A percentile compares a stretch with the other conserved stretches of the same genome.
Conservation (phyloP, 495 filamentous ascomycete genomes). For the Poronia punctata region DNA sequence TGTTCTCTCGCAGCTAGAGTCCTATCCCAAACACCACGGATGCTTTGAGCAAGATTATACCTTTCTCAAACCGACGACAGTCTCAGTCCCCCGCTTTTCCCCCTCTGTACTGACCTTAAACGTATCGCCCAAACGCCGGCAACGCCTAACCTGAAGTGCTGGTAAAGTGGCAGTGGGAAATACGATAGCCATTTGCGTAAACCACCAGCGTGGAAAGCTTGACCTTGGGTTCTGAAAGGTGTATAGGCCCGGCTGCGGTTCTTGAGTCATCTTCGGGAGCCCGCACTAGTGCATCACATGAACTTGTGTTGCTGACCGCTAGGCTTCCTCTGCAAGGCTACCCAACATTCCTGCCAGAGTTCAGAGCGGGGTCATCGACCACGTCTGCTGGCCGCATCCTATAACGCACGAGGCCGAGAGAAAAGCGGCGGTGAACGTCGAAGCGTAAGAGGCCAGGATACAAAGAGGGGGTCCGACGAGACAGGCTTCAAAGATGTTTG, state of each 20-base stretch:
- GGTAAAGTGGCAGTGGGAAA: too few relatives aligned
- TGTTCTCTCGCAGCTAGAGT: not conserved
- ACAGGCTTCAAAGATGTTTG: conserved; percentile 21
- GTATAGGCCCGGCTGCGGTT: conserved; percentile 19
- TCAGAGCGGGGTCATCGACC: conserved; percentile 19
- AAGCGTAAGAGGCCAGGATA: conserved; percentile 6
- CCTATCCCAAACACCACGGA: not conserved
- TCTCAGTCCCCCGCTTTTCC: not conserved
- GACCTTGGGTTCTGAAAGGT: conserved; percentile 8
- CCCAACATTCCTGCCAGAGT: conserved; percentile 18
- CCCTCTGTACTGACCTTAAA: too few relatives aligned
- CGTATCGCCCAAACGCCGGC: too few relatives aligned
- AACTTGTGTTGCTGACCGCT: conserved; percentile 25
- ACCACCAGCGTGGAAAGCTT: too few relatives aligned
- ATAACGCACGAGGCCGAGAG: conserved; percentile 14
- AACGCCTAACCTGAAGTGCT: too few relatives aligned
- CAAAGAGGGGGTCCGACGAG: conserved; percentile 14
- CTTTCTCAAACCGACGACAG: not conserved
- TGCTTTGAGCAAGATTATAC: not conserved
- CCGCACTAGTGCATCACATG: conserved; percentile 28
- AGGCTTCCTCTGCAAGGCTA: conserved; percentile 25
- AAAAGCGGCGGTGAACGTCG: conserved; percentile 24
- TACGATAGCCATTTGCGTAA: too few relatives aligned
- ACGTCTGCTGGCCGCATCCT: conserved; percentile 14
- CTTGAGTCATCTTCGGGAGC: conserved; percentile 27